Evolutionary conservation across 108 stramenopile genomes (phyloP).

Genomic region (Aurantiochytrium sp.): DNA sequence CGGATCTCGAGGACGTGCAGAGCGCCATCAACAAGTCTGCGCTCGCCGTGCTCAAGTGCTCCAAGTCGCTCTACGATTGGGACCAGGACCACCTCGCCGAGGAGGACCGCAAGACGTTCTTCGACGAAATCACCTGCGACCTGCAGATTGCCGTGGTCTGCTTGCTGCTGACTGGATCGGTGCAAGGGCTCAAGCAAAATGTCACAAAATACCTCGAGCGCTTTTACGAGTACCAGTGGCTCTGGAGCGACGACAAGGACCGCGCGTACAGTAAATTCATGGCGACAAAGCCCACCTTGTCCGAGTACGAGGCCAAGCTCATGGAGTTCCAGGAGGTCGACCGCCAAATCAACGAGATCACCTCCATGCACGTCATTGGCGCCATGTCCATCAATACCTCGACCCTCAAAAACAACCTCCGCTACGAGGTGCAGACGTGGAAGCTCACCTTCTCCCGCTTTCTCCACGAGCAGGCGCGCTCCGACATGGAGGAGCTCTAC

Average conservation of each 20-base stretch:
- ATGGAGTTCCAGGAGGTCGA: conserved; percentile 62
- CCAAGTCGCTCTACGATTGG: conserved; percentile 74
- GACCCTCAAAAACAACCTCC: conserved; percentile 66
- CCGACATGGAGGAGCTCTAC: background rate
- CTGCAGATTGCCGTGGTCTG: conserved; percentile 80
- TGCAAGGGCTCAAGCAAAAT: conserved; percentile 77
- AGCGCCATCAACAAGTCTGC: conserved; percentile 78
- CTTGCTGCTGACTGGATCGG: conserved; percentile 77
- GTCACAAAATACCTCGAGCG: conserved; percentile 74
- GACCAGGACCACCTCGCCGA: conserved; percentile 23
- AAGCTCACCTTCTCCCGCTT: conserved; percentile 53
- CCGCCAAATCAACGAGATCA: conserved; percentile 64
- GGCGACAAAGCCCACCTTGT: conserved; percentile 64
- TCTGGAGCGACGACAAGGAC: conserved; percentile 81
- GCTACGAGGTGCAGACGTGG: conserved; percentile 70
- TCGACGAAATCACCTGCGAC: conserved; percentile 79
- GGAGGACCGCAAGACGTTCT: conserved; percentile 58
- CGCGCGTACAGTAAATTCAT: conserved; percentile 68
- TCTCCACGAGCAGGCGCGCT: background rate
- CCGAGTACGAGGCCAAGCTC: conserved; percentile 69
- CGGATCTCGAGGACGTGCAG: conserved; percentile 79
- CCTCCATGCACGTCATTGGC: conserved; percentile 76
- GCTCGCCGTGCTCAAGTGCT: conserved; percentile 74
- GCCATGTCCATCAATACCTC: conserved; percentile 74
- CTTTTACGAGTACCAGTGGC: conserved; percentile 70